Conservation (phyloP, 2,329 filamentous ascomycete genomes). For the Aspergillus ruber region DNA sequence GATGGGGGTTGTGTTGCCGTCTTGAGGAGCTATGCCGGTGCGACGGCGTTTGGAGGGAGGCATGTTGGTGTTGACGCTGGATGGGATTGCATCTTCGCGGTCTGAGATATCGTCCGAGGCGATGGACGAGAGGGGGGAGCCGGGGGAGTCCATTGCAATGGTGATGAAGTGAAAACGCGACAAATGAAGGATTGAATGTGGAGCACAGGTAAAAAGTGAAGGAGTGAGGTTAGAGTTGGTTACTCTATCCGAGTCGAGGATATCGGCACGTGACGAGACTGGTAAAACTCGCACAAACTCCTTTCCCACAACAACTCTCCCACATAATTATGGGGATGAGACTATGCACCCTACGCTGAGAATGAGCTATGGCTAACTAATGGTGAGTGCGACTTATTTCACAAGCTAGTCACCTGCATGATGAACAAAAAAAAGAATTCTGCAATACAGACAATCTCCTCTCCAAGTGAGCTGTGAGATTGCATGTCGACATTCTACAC, state of each 20-base stretch:
- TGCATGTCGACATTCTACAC: conserved; percentile 43
- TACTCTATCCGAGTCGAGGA: neutral
- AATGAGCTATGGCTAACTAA: neutral
- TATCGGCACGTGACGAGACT: neutral
- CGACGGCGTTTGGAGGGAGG: conserved; percentile 46
- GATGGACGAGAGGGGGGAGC: conserved; percentile 59
- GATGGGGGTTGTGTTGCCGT: conserved; percentile 44
- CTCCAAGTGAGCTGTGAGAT: conserved; percentile 37
- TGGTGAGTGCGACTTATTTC: neutral
- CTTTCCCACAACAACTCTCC: no score
- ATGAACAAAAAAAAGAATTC: conserved; percentile 31
- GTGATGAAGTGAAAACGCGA: conserved; percentile 1
- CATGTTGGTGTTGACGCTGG: conserved; percentile 32
- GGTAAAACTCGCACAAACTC: neutral
- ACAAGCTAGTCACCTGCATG: neutral
- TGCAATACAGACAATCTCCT: conserved; percentile 42
- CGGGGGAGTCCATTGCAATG: conserved; percentile 46
- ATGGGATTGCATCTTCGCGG: conserved; percentile 49
- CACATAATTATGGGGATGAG: no score
- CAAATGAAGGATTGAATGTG: neutral
- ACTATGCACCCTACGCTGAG: neutral
- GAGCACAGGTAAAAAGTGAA: neutral
- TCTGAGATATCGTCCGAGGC: conserved; percentile 55
- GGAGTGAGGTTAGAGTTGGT: neutral
- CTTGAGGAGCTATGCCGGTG: conserved; percentile 39